Percentiles rank a stretch among this genome's conserved stretches.
phyloP scores from a whole-genome alignment of 78 protist species.

The Anaeramoeba flamelloides region DNA sequence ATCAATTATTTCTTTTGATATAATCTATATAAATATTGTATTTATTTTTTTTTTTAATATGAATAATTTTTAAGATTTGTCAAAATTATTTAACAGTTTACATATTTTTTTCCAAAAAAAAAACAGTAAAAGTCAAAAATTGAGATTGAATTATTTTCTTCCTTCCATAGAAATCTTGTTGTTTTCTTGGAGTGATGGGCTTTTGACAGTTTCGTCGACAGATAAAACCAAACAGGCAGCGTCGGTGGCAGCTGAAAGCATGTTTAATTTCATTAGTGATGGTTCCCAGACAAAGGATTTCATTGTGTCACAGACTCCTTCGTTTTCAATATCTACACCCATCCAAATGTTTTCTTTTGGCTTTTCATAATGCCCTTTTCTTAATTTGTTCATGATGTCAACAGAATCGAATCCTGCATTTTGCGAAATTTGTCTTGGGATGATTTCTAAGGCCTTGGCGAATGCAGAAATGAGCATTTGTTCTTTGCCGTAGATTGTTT shows the following conservation, averaged over 20 bases:
- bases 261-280: constrained; percentile 71
- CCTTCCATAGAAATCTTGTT: no score
- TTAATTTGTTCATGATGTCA: constrained; percentile 84
- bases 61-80: no score
- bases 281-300: constrained; percentile 95
- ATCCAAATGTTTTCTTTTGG: no score
- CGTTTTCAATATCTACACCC: constrained; percentile 78
- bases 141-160: no score
- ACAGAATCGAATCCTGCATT: constrained; percentile 98
- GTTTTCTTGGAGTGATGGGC: constrained; percentile 62
- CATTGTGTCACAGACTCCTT: constrained; percentile 80
- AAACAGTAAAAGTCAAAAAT: no score
- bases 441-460: constrained; percentile 91
- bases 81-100: no score
- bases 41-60: no score
- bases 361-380: constrained; percentile 66
- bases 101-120: no score
- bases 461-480: constrained; percentile 82
- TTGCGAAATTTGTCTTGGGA: no score
- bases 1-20: no score
- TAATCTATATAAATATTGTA: no score
- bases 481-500: no score
- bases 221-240: constrained; percentile 91
- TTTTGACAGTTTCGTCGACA: constrained; percentile 90
- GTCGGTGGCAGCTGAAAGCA: constrained; percentile 89